Conservation (phyloP, 148 eudicot genomes). For the Camellia lanceoleosa region DNA sequence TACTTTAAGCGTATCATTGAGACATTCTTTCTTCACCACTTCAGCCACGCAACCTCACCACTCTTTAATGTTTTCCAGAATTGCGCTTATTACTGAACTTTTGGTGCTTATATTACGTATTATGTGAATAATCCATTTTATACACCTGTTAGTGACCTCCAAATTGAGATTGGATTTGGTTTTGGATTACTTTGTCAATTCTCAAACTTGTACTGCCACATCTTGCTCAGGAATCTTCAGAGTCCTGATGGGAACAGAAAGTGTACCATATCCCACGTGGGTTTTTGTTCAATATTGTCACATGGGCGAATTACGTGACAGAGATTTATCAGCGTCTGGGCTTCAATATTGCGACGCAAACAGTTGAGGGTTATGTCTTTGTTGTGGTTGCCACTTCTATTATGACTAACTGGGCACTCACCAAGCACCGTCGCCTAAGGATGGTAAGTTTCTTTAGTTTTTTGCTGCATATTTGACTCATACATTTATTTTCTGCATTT, state of each 20-base stretch:
- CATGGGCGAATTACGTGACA: constrained; percentile 93
- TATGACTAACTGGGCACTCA: constrained; percentile 98
- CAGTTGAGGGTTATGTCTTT: constrained; percentile 82
- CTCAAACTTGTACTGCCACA: constrained; percentile 87
- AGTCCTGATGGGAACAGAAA: constrained; percentile 57
- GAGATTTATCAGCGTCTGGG: constrained; percentile 96
- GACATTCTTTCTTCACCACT: constrained; percentile 89
- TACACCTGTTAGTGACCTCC: constrained; percentile 83
- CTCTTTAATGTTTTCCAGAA: constrained; percentile 84
- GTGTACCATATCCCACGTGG: constrained; percentile 79
- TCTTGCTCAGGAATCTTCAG: constrained; percentile 79
- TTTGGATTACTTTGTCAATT: constrained; percentile 75
- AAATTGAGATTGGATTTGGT: constrained; percentile 85
- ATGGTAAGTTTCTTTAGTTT: constrained; percentile 47
- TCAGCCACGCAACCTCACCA: constrained; percentile 96
- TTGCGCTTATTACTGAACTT: constrained; percentile 85
- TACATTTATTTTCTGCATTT: background rate
- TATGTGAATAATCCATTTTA: constrained; percentile 82
- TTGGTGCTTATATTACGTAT: constrained; percentile 86
- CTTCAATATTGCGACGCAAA: constrained; percentile 89
- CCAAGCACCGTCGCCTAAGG: constrained; percentile 83
- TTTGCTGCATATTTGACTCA: background rate
- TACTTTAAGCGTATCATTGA: constrained; percentile 91
- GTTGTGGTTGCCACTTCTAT: constrained; percentile 73
- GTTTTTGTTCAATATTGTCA: constrained; percentile 88